Evolutionary conservation across 345 rosid genomes (phyloP).

Genomic region (Iberis pinnata): DNA sequence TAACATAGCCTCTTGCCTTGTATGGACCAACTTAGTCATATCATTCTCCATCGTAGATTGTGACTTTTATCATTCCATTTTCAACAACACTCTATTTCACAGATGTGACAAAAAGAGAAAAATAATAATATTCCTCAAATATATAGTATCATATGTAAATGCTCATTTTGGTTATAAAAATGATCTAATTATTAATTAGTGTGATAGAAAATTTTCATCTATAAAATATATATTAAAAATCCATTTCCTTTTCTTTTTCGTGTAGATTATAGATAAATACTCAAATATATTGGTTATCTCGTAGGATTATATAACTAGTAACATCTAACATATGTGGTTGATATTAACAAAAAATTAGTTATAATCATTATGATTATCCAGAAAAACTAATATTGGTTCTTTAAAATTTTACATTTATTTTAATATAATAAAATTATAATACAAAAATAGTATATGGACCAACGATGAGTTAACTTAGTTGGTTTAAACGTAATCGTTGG

Average conservation of each 20-base stretch:
- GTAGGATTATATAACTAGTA: neutral
- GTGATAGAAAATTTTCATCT: neutral
- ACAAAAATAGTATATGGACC: too few relatives aligned
- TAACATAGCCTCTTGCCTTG: slow-evolving; percentile 33
- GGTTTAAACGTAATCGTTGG: too few relatives aligned
- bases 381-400: too few relatives aligned
- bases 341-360: neutral
- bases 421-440: too few relatives aligned
- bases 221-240: neutral
- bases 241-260: too few relatives aligned
- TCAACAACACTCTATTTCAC: slow-evolving; percentile 20
- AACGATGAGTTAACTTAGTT: too few relatives aligned
- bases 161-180: slow-evolving; percentile 1
- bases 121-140: neutral
- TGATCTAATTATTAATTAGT: neutral
- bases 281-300: neutral
- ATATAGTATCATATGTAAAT: neutral
- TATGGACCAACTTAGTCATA: slow-evolving; percentile 28
- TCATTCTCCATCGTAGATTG: slow-evolving; percentile 20
- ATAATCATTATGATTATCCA: too few relatives aligned
- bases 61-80: slow-evolving; percentile 25
- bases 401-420: too few relatives aligned
- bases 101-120: slow-evolving; percentile 10
- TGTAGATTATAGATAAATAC: neutral
- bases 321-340: neutral